These are phyloP conservation scores for Stipa capillata DNA, from an alignment of 176 grass and related monocot genomes.

Conservation along the genomic window DNA sequence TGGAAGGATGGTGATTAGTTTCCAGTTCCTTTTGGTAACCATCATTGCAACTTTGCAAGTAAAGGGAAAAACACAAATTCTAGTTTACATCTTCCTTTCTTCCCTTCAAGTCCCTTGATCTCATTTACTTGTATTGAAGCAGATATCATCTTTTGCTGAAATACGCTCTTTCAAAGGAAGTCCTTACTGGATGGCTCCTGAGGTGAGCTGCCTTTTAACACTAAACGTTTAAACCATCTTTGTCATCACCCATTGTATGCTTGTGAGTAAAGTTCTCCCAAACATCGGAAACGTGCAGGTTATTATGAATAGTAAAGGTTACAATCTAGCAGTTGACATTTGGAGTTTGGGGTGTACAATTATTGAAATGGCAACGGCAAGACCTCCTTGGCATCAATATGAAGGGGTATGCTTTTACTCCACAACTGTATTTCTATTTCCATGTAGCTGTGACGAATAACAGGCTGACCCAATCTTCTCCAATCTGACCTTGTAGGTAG, in stretches of 20 bases:
- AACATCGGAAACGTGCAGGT: slow-evolving; percentile 40
- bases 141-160: slow-evolving; percentile 90
- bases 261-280: not conserved
- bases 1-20: not conserved
- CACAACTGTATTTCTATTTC: slow-evolving; percentile 28
- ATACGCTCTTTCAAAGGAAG: slow-evolving; percentile 98
- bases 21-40: not conserved
- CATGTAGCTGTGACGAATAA: not conserved
- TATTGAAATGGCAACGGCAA: slow-evolving; percentile 96
- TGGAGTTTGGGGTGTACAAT: slow-evolving; percentile 98
- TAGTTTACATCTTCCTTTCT: not conserved
- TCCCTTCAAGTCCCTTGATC: slow-evolving; percentile 1
- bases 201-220: slow-evolving; percentile 41
- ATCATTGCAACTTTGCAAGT: not conserved
- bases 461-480: not conserved
- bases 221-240: not conserved
- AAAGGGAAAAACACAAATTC: not conserved
- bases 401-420: slow-evolving; percentile 71
- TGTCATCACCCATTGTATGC: not conserved
- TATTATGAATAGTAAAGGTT: slow-evolving; percentile 87
- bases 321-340: slow-evolving; percentile 84
- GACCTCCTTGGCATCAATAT: slow-evolving; percentile 86
- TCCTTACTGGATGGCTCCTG: slow-evolving; percentile 99
- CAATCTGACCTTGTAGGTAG: slow-evolving; percentile 57
- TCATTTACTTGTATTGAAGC: slow-evolving; percentile 34